Percentiles rank a stretch among this genome's conserved stretches.
Evolutionary conservation across 176 grass and related monocot species (phyloP).

Genomic region (Eragrostis curvula): DNA sequence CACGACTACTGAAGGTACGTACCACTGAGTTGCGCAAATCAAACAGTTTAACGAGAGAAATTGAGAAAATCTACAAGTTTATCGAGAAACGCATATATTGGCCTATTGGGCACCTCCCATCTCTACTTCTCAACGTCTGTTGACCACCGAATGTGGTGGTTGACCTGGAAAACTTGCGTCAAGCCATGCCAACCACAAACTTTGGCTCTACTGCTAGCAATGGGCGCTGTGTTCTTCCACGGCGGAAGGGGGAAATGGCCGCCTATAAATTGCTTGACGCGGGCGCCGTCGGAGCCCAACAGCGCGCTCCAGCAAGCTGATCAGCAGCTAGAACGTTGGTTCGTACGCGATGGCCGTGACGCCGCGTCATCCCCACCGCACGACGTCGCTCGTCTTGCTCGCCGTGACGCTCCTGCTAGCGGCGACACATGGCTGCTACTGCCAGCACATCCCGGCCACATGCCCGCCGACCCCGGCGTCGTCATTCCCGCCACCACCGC

Average conservation of each 20-base stretch:
- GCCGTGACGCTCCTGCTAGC: background rate
- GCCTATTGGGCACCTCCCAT: background rate
- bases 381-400: background rate
- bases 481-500: too few relatives aligned
- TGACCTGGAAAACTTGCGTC: background rate
- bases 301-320: background rate
- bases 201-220: background rate
- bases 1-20: too few relatives aligned
- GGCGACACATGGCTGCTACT: background rate
- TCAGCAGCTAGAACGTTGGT: background rate
- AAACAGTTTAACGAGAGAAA: too few relatives aligned
- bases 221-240: background rate
- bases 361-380: background rate
- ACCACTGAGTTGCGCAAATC: too few relatives aligned
- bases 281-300: background rate
- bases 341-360: background rate
- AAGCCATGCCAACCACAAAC: background rate
- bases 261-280: background rate
- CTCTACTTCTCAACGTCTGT: background rate
- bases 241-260: background rate
- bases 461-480: background rate
- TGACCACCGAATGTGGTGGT: background rate
- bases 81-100: too few relatives aligned
- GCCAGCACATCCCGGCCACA: background rate
- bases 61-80: too few relatives aligned